phyloP scores from a whole-genome alignment of 331 rosid species.

The Stylosanthes scabra region DNA sequence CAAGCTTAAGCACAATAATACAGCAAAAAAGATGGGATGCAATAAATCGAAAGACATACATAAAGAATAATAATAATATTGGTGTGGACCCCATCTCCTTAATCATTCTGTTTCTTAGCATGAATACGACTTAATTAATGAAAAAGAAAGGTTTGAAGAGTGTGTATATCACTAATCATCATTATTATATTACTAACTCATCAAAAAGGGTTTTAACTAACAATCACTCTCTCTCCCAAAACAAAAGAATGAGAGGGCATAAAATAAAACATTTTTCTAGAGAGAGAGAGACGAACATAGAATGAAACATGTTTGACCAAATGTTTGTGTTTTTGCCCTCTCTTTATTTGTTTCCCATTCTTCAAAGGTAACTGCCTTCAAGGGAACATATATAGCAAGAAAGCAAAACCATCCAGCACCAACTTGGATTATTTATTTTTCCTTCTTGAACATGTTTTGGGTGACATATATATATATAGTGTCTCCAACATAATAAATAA shows the following conservation, averaged over 20 bases:
- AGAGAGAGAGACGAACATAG: constrained; percentile 61
- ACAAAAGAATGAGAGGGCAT: constrained; percentile 27
- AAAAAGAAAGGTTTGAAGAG: constrained; percentile 43
- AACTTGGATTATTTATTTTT: constrained; percentile 44
- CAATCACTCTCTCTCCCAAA: constrained; percentile 21
- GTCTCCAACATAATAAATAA: constrained; percentile 34
- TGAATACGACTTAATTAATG: constrained; percentile 48
- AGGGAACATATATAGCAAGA: constrained; percentile 61
- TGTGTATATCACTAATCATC: constrained; percentile 44
- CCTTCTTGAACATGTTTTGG: constrained; percentile 81
- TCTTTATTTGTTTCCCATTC: constrained; percentile 45
- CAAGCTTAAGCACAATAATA: constrained; percentile 32
- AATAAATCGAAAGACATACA: constrained; percentile 9
- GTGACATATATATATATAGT: constrained; percentile 71
- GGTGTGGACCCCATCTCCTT: constrained; percentile 73
- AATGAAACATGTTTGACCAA: constrained; percentile 67
- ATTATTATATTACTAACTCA: constrained; percentile 33
- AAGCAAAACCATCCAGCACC: constrained; percentile 74
- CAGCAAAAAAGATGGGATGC: constrained; percentile 40
- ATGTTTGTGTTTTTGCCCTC: constrained; percentile 51
- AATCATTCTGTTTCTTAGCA: constrained; percentile 45
- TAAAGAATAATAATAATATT: constrained; percentile 34
- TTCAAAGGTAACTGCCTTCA: constrained; percentile 36
- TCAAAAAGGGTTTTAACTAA: constrained; percentile 36
- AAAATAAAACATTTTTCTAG: constrained; percentile 45